Base-by-base conservation (phyloP, 805 yeast genomes). In the Candida insectalens region DNA sequence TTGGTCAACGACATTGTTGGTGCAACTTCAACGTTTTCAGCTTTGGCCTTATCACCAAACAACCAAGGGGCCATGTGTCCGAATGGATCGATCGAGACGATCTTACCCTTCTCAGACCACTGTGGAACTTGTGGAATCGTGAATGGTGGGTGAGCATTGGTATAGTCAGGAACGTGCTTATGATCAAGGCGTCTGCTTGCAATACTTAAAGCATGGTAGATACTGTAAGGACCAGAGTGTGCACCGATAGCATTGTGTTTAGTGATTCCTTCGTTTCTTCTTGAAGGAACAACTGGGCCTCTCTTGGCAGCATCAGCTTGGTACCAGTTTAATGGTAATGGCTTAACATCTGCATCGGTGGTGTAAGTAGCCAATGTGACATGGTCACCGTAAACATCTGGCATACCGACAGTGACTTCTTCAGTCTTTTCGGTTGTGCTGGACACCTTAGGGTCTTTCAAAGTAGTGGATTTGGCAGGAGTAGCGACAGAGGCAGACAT, bases 1-100 rank as follows among this genome's bases (percentile, higher is more conserved):
- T 74, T 74, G 16, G 83, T 76, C 38, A 76, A 68, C 6, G 82
- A 75, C 46, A 76, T 75, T 4, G 82, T 71, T 37, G 83, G 83
- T 48, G 68, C 69, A 36, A 76, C 62, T 33, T 74, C 77, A 35
- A 76, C 71, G 35, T 67, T 62, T 46, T 69, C 69, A 25, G 55
- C 43, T 22, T 55, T 57, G 19, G 69, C 55, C 19, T 62, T 39
- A 15, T 69, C 71, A 29, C 55, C 55, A 48, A 60, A 76, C 29
- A 71, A 40, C 73, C 76, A 72, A 8, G 82, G 82, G 8, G 79
- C 73, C 39, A 74, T 52, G 44, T 76, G 83, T 18, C 83, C 83
- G 46, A 70, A 71, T 16, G 82, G 79, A 50, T 76, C 83, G 65
- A 76, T 55, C 2, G 82, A 65, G 17, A 74, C 81, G 42, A 76